A percentile compares a stretch with the other conserved stretches of the same genome.
Evolutionary conservation across 2,329 filamentous ascomycete species (phyloP).

Genomic region (Fusarium coffeatum): DNA sequence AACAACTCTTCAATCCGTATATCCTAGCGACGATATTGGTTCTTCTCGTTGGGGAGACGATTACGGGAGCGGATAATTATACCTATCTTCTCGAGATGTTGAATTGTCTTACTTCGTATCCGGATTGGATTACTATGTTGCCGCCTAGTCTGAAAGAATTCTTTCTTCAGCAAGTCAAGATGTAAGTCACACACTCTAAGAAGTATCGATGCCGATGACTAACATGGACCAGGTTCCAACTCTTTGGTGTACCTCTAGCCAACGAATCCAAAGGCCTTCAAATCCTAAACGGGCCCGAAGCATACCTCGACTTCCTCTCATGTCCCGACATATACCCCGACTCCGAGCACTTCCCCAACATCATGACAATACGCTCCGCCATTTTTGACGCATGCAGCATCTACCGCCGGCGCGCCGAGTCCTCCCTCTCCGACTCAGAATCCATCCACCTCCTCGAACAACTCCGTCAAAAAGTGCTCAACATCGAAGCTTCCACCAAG

Average conservation of each 20-base stretch:
- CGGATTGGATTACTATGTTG: slow-evolving; percentile 35
- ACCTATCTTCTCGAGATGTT: slow-evolving; percentile 53
- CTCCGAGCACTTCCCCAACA: slow-evolving; percentile 36
- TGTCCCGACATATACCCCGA: slow-evolving; percentile 36
- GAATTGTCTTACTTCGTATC: slow-evolving; percentile 45
- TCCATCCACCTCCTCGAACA: slow-evolving; percentile 48
- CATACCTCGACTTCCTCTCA: slow-evolving; percentile 47
- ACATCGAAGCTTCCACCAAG: slow-evolving; percentile 44
- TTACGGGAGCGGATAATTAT: slow-evolving; percentile 55
- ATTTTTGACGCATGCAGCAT: slow-evolving; percentile 46
- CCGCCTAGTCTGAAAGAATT: slow-evolving; percentile 40
- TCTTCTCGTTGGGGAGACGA: slow-evolving; percentile 55
- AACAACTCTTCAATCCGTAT: slow-evolving; percentile 52
- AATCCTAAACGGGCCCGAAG: slow-evolving; percentile 34
- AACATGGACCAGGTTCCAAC: slow-evolving; percentile 43
- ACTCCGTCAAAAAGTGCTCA: slow-evolving; percentile 47
- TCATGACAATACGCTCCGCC: slow-evolving; percentile 38
- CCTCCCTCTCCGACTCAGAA: slow-evolving; percentile 29
- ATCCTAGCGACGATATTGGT: slow-evolving; percentile 54
- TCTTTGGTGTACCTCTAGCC: slow-evolving; percentile 47
- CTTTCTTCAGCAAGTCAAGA: slow-evolving; percentile 49
- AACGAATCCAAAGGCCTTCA: slow-evolving; percentile 45
- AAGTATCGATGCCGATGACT: fast-evolving
- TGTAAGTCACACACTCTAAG: slow-evolving; percentile 28
- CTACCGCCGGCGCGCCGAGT: slow-evolving; percentile 44